A percentile compares a stretch with the other conserved stretches of the same genome.
Conservation (phyloP, 129 eudicot genomes). For the Calendula officinalis region DNA sequence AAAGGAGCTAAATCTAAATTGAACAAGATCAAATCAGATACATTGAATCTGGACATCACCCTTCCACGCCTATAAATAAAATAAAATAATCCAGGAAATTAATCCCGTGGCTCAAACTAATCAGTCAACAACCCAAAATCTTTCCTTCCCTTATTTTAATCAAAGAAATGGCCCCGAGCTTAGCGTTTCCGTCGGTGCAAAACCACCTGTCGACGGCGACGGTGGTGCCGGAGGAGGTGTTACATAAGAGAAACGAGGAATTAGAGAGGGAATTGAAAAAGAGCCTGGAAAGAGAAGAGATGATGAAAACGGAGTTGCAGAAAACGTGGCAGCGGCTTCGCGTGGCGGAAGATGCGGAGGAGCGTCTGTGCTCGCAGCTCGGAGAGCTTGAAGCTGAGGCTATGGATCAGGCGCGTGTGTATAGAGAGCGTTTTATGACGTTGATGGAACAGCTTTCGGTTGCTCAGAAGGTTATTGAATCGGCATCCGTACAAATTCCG, state of each 20-base stretch:
- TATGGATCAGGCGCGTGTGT: conserved; percentile 62
- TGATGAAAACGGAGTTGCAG: conserved; percentile 54
- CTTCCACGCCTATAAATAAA: conserved; percentile 17
- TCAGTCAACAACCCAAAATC: neutral
- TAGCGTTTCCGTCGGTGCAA: conserved; percentile 10
- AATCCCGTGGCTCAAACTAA: neutral
- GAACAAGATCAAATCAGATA: neutral
- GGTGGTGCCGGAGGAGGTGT: conserved; percentile 36
- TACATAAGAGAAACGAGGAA: conserved; percentile 67
- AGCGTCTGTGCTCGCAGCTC: conserved; percentile 68
- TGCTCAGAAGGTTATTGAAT: conserved; percentile 46
- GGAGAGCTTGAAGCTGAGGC: conserved; percentile 92
- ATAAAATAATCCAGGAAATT: neutral
- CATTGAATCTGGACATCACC: conserved; percentile 31
- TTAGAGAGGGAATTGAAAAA: conserved; percentile 56
- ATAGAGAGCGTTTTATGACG: conserved; percentile 36
- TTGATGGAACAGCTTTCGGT: conserved; percentile 62
- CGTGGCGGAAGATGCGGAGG: conserved; percentile 94
- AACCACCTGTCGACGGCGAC: conserved; percentile 9
- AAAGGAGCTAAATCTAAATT: conserved; percentile 23
- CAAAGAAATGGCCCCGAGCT: conserved; percentile 12
- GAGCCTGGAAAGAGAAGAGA: conserved; percentile 69
- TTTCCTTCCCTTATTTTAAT: neutral
- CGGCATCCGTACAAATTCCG: neutral
- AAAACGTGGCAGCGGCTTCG: conserved; percentile 41